phyloP scores from a whole-genome alignment of 2,329 filamentous ascomycete species.

The Bretziella fagacearum region DNA sequence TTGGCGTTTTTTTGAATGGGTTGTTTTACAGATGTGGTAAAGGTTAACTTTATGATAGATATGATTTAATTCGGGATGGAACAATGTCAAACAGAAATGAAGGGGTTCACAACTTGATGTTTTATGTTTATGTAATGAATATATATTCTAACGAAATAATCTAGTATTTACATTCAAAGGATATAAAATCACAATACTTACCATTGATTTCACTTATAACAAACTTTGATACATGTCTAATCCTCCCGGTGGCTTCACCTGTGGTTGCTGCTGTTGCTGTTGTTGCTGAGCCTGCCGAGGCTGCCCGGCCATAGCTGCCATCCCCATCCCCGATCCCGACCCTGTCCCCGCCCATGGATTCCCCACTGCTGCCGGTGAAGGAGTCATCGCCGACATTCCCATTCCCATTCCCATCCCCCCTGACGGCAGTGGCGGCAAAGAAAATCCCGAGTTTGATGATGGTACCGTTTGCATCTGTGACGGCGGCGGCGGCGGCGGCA shows the following conservation, averaged over 20 bases:
- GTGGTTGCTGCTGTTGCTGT: conserved; percentile 17
- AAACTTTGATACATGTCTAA: conserved; percentile 54
- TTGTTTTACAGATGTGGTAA: not conserved
- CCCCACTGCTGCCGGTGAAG: no score
- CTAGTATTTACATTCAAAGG: no score
- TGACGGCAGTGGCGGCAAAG: conserved; percentile 11
- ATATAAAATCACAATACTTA: not conserved
- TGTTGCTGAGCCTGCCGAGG: no score
- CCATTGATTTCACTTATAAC: conserved; percentile 29
- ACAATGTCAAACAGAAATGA: not conserved
- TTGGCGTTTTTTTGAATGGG: not conserved
- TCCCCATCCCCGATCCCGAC: no score
- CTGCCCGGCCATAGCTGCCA: not conserved
- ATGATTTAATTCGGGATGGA: not conserved
- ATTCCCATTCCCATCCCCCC: not conserved
- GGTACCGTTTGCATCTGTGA: not conserved
- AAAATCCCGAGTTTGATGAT: conserved; percentile 13
- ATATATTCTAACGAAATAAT: no score
- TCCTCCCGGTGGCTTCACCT: conserved; percentile 29
- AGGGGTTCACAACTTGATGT: not conserved
- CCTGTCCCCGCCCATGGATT: no score
- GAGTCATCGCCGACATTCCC: conserved; percentile 12
- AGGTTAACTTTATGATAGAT: not conserved
- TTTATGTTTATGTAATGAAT: not conserved
- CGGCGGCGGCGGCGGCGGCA: conserved; percentile 29